phyloP scores from a whole-genome alignment of 331 rosid species.

The Cydonia oblonga region DNA sequence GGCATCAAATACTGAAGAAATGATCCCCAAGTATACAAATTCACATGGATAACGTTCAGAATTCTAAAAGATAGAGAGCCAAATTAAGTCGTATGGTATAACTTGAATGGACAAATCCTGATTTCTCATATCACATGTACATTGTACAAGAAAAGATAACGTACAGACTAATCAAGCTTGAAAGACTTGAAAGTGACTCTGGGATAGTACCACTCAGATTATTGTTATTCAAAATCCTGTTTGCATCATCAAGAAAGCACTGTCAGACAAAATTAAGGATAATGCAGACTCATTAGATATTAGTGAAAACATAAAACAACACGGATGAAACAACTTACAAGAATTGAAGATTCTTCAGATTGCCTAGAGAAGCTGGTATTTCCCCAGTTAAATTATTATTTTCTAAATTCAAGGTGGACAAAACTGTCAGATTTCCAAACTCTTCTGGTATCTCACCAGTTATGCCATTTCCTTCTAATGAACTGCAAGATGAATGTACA shows the following conservation, averaged over 20 bases:
- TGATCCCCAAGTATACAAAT: not conserved
- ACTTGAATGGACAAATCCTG: too few relatives aligned
- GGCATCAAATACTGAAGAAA: conserved; percentile 21
- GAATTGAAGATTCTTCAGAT: conserved; percentile 57
- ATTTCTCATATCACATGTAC: too few relatives aligned
- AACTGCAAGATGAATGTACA: conserved; percentile 37
- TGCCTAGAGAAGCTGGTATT: conserved; percentile 73
- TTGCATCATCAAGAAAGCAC: conserved; percentile 13
- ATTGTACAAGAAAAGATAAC: conserved; percentile 21
- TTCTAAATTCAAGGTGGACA: conserved; percentile 64
- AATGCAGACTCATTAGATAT: conserved; percentile 2
- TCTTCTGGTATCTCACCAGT: conserved; percentile 62
- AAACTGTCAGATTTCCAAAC: conserved; percentile 53
- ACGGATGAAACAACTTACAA: conserved; percentile 46
- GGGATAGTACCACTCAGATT: conserved; percentile 68
- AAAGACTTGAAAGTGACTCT: conserved; percentile 50
- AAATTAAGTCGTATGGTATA: too few relatives aligned
- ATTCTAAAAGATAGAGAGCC: not conserved
- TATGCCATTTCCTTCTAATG: conserved; percentile 69
- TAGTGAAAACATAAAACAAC: conserved; percentile 3
- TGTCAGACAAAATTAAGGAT: conserved; percentile 16
- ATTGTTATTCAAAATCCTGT: conserved; percentile 71
- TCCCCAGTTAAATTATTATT: conserved; percentile 54
- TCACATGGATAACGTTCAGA: not conserved
- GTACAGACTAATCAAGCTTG: conserved; percentile 52